Evolutionary conservation across 768 basidiomycete genomes (phyloP), one percentile per base, ranked within the genome.

Genomic region (Termitomyces sp.): DNA sequence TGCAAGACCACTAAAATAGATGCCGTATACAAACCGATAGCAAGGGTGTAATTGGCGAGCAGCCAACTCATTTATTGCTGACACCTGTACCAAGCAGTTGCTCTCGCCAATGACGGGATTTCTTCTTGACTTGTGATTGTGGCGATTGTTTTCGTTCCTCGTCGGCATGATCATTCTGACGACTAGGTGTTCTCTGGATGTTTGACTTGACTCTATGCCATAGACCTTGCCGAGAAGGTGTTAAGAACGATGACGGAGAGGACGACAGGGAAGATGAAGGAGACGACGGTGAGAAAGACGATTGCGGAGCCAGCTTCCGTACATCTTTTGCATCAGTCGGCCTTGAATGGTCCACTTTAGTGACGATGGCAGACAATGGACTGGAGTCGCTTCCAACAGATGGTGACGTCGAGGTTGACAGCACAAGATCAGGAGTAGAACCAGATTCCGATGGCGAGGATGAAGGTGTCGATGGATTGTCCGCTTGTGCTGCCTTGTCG

Each of bases 201-300:
- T 72, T 76, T 4, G 65, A 71, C 57, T 74, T 76, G 16, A 77
- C 54, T 60, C 74, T 79, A 28, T 72, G 67, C 80, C 80, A 81
- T 3, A 81, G 64, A 20, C 74, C 69, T 35, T 59, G 55, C 15
- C 46, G 63, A 18, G 60, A 39, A 7, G 16, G 13, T 32, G 57
- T 22, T 32, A 57, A 64, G 7, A 56, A 55, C 18, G 61, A 50
- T 7, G 64, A 58, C 7, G 63, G 45, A 6, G 65, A 59, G 0
- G 63, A 60, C 11, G 66, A 57, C 50, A 48, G 28, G 18, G 38
- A 57, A 16, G 46, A 44, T n/a, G 60, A 40, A 11, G 59, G 46
- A 33, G 63, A 58, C 13, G 62, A 63, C 5, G 62, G 54, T 33
- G 62, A n/a, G 24, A 58, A 39, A 33, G 48, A 62, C 20, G 45